Conservation (phyloP, 2,329 filamentous ascomycete genomes). For the Colletotrichum salicis region DNA sequence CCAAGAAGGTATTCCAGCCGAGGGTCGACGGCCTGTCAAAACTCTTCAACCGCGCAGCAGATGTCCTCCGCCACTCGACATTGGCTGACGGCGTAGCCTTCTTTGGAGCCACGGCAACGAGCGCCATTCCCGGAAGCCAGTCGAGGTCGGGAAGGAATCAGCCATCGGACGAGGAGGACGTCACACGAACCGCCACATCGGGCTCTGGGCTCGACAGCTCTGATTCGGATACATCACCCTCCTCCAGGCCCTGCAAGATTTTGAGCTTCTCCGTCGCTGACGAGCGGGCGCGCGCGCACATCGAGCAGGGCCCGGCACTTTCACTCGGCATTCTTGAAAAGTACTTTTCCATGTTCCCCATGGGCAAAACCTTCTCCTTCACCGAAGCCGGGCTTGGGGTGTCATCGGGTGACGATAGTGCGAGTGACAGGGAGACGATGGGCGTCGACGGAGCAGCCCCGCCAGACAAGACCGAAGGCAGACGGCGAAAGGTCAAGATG, state of each 20-base stretch:
- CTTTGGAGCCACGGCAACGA: conserved; percentile 43
- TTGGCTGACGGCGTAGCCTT: conserved; percentile 46
- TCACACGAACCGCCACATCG: conserved; percentile 16
- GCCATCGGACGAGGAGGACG: conserved; percentile 37
- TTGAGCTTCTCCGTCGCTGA: conserved; percentile 43
- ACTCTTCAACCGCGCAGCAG: conserved; percentile 43
- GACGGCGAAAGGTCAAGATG: conserved; percentile 38
- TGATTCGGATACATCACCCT: conserved; percentile 42
- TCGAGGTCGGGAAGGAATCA: conserved; percentile 16
- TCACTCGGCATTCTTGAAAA: conserved; percentile 43
- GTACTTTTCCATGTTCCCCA: conserved; percentile 44
- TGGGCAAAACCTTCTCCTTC: conserved; percentile 45
- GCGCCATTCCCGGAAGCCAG: conserved; percentile 13
- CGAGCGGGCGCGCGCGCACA: conserved; percentile 38
- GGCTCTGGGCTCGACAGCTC: conserved; percentile 43
- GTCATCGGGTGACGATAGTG: conserved; percentile 46
- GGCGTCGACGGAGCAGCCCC: conserved; percentile 2
- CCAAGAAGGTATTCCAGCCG: conserved; percentile 12
- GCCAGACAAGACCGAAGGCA: conserved; percentile 1
- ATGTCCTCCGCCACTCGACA: conserved; percentile 43
- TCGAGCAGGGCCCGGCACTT: conserved; percentile 43
- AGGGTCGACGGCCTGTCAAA: conserved; percentile 39
- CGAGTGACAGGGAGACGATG: conserved; percentile 40
- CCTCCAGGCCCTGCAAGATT: conserved; percentile 42
- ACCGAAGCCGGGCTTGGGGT: conserved; percentile 42